Conservation (phyloP, 2,329 filamentous ascomycete species). For the Aspergillus hiratsukae region DNA sequence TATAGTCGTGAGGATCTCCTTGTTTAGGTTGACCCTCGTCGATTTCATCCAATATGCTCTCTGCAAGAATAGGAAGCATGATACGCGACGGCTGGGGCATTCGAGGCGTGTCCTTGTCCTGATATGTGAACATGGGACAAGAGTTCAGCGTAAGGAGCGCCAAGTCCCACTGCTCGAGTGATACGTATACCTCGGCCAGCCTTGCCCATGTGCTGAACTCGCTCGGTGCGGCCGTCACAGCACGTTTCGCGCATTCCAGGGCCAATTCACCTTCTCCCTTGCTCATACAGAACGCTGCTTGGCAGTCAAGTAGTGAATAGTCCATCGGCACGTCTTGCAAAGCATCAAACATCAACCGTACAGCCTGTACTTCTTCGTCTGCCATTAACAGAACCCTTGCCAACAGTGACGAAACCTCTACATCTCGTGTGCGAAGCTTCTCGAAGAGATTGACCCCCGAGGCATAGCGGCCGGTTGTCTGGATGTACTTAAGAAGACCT, state of each 20-base stretch:
- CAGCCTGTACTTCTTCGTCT: slow-evolving; percentile 94
- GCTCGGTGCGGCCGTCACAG: slow-evolving; percentile 90
- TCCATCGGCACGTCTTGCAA: slow-evolving; percentile 94
- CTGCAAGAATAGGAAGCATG: slow-evolving; percentile 77
- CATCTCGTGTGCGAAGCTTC: slow-evolving; percentile 83
- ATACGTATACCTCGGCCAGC: slow-evolving; percentile 87
- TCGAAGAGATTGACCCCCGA: slow-evolving; percentile 98
- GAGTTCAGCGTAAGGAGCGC: slow-evolving; percentile 94
- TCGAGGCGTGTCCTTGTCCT: slow-evolving; percentile 91
- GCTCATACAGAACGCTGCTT: slow-evolving; percentile 83
- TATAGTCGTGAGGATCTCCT: slow-evolving; percentile 73
- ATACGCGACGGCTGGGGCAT: slow-evolving; percentile 92
- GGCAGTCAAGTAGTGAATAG: slow-evolving; percentile 90
- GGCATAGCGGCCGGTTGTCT: slow-evolving; percentile 88
- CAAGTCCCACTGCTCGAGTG: slow-evolving; percentile 93
- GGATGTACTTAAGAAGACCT: slow-evolving; percentile 90
- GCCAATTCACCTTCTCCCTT: slow-evolving; percentile 87
- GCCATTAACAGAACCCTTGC: slow-evolving; percentile 90
- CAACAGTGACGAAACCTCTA: slow-evolving; percentile 89
- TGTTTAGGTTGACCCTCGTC: slow-evolving; percentile 75
- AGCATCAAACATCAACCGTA: slow-evolving; percentile 80
- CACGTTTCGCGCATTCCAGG: slow-evolving; percentile 86
- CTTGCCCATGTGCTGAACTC: slow-evolving; percentile 97
- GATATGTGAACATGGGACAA: slow-evolving; percentile 99
- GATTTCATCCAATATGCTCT: slow-evolving; percentile 91